Evolutionary conservation across 1,284 basidiomycete species (phyloP), one percentile per base, ranked within the genome.

Genomic region (Ustilago trichophora): DNA sequence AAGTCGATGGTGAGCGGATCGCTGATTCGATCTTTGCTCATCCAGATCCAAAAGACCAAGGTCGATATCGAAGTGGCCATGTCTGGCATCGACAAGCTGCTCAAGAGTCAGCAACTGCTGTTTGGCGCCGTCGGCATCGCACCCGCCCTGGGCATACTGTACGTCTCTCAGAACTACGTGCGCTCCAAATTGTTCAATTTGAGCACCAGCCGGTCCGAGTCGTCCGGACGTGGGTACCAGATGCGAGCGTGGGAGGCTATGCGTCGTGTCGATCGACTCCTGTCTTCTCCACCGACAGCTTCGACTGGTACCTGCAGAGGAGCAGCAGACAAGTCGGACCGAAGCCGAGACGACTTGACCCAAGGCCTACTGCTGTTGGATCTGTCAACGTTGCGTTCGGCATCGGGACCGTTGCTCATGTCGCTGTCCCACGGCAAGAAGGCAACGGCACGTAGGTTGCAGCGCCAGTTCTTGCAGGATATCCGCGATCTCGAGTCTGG

Each of bases 81-180:
- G 76, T 83, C 88, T 49, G 89, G 91, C 45, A 90, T 97, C 69
- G 95, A 98, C 83, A 92, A 90, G 78, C 85, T 98, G 45, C 88
- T 98, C 64, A 91, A 90, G 74, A 93, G 91, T 3, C 95, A 98
- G 82, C 92, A 97, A 81, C 85, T 98, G 26, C 96, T 96, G 1
- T 98, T 98, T 75, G 95, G 91, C 1, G 97, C 97, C 68, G 93
- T 98, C 55, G 95, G 95, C 69, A 90, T 98, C 12, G 94, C 95
- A 0, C 94, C 94, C 1, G 89, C 91, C 0, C 83, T 98, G 16
- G 87, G 89, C 2, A 85, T 98, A 36, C 86, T 94, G 4, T 94
- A 94, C 73, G 85, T 77, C 45, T 51, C 60, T 9, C 44, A 62
- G 33, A 59, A 55, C 26, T 65, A 89, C 2, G 68, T 87, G 8